These are phyloP conservation scores for Oemleria cerasiformis DNA, from an alignment of 306 rosid genomes.

Conservation along the genomic window DNA sequence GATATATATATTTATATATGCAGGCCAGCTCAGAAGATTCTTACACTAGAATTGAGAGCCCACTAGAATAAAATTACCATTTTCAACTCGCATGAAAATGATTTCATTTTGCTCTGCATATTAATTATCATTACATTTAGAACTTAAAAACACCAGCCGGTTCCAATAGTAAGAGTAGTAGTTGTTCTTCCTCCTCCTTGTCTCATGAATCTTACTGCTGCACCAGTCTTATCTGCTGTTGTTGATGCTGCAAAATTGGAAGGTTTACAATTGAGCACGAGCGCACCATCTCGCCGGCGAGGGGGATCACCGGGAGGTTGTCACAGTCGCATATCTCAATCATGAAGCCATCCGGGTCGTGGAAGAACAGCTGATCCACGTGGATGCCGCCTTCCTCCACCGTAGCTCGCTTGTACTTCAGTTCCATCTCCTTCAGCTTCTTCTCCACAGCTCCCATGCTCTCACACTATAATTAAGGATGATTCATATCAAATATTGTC, in stretches of 20 bases:
- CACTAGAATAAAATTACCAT: background rate
- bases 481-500: too few species aligned
- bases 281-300: constrained; percentile 39
- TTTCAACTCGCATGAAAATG: background rate
- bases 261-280: constrained; percentile 38
- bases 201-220: constrained; percentile 6
- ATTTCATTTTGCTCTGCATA: background rate
- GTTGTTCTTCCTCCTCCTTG: background rate
- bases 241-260: constrained; percentile 29
- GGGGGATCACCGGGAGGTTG: constrained; percentile 71
- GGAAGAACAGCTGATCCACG: constrained; percentile 82
- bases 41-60: background rate
- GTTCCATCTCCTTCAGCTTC: constrained; percentile 76
- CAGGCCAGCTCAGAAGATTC: constrained; percentile 17
- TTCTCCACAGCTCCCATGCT: constrained; percentile 88
- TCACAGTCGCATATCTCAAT: constrained; percentile 93
- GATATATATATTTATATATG: background rate
- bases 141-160: background rate
- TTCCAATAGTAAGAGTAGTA: too few species aligned
- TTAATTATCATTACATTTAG: background rate
- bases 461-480: constrained; percentile 57
- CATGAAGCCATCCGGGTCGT: constrained; percentile 98
- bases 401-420: constrained; percentile 46
- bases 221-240: constrained; percentile 24
- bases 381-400: constrained; percentile 85